Conservation (phyloP, 345 rosid genomes). For the Hibiscus trionum region DNA sequence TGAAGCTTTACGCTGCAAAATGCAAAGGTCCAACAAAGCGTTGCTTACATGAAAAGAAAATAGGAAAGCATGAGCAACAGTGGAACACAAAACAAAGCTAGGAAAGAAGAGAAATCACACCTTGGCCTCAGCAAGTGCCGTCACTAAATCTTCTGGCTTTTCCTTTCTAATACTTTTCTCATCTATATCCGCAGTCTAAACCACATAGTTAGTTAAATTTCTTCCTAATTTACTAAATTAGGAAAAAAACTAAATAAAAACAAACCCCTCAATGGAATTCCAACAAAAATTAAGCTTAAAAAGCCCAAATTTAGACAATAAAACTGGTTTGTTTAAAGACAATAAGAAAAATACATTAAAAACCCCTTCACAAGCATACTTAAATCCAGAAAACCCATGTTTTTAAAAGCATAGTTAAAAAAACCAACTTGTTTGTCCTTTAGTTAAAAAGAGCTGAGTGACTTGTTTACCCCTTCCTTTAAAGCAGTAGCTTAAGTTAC, state of each 20-base stretch:
- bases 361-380: not conserved
- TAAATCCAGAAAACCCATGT: not conserved
- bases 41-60: not conserved
- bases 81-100: not conserved
- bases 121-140: slow-evolving; percentile 89
- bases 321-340: not conserved
- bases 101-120: slow-evolving; percentile 18
- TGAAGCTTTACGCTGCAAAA: not conserved
- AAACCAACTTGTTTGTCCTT: slow-evolving; percentile 6
- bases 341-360: not conserved
- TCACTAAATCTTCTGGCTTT: slow-evolving; percentile 80
- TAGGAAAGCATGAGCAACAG: not conserved
- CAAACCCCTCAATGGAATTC: not conserved
- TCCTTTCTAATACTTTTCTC: slow-evolving; percentile 71
- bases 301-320: not conserved
- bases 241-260: not conserved
- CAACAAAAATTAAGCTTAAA: not conserved
- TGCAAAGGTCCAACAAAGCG: not conserved
- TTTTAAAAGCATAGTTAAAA: not conserved
- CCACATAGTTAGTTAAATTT: not conserved
- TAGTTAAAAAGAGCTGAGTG: not conserved
- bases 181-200: slow-evolving; percentile 88
- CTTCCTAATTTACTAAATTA: not conserved
- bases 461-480: not conserved
- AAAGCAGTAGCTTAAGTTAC: not conserved